These are phyloP conservation scores for Trichoderma lentiforme DNA, from an alignment of 2,329 filamentous ascomycete genomes.

Conservation along the genomic window DNA sequence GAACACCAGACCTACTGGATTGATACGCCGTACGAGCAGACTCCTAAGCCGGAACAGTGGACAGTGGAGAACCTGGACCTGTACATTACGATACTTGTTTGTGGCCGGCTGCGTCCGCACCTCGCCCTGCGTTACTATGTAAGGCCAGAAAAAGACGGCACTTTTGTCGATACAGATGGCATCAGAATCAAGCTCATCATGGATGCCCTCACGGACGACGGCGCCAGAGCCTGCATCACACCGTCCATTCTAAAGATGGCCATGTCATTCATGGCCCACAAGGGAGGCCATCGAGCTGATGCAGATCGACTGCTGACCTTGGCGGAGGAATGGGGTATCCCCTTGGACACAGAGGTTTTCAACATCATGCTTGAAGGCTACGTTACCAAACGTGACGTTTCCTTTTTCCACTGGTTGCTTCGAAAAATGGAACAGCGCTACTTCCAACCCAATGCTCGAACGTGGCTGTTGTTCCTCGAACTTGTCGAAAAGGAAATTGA, in stretches of 20 bases:
- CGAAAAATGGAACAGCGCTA: constrained; percentile 40
- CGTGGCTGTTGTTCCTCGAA: constrained; percentile 49
- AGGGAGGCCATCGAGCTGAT: constrained; percentile 34
- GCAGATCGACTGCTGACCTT: constrained; percentile 37
- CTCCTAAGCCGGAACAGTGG: constrained; percentile 41
- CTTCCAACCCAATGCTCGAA: constrained; percentile 41
- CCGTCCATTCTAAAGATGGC: constrained; percentile 42
- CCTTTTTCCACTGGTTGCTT: constrained; percentile 41
- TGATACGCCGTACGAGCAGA: constrained; percentile 36
- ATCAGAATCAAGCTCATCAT: constrained; percentile 39
- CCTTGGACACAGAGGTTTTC: constrained; percentile 45
- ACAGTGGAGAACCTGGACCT: constrained; percentile 39
- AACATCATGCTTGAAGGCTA: constrained; percentile 46
- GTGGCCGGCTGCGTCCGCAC: constrained; percentile 34
- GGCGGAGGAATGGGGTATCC: constrained; percentile 37
- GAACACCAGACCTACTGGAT: constrained; percentile 32
- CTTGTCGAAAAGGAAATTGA: constrained; percentile 59
- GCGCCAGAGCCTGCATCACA: constrained; percentile 35
- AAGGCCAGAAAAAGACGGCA: constrained; percentile 27
- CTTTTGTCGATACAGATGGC: constrained; percentile 36
- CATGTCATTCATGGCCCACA: constrained; percentile 39
- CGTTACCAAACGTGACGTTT: constrained; percentile 38
- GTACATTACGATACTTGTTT: constrained; percentile 43
- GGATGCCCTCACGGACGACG: constrained; percentile 37
- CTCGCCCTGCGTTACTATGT: constrained; percentile 36